These are phyloP conservation scores for Tylopilus intermedius DNA, from an alignment of 768 basidiomycete species.

Conservation along the genomic window DNA sequence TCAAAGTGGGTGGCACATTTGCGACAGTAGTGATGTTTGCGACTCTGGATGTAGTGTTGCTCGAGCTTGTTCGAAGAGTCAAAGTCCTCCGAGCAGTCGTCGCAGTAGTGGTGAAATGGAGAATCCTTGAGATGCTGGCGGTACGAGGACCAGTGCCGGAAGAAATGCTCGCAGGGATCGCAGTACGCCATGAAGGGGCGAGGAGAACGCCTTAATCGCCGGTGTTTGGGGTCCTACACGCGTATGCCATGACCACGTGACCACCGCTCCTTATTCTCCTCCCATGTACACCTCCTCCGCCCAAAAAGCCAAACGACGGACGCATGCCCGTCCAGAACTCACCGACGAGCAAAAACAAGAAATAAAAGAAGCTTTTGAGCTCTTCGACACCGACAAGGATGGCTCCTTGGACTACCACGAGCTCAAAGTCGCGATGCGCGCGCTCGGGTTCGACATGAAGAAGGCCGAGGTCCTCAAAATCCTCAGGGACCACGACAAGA, in stretches of 20 bases:
- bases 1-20: constrained; percentile 43
- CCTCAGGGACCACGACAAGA: constrained; percentile 85
- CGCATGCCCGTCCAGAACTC: constrained; percentile 75
- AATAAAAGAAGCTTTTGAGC: constrained; percentile 97
- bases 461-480: constrained; percentile 97
- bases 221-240: constrained; percentile 28
- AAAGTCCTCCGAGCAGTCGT: constrained; percentile 45
- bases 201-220: not conserved
- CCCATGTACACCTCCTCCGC: constrained; percentile 57
- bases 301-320: constrained; percentile 69
- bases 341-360: constrained; percentile 90
- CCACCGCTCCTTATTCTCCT: not conserved
- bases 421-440: constrained; percentile 97
- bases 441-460: constrained; percentile 95
- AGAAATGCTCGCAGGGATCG: constrained; percentile 37
- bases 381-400: constrained; percentile 99
- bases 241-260: constrained; percentile 28
- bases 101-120: constrained; percentile 44
- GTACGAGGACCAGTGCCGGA: constrained; percentile 26
- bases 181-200: constrained; percentile 23
- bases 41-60: constrained; percentile 50
- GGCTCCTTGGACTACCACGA: constrained; percentile 96
- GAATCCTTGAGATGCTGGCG: constrained; percentile 28
- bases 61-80: constrained; percentile 31
- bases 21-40: constrained; percentile 40